Evolutionary conservation across 129 eudicot species (phyloP), one percentile per base, ranked within the genome.

Genomic region (Rutidosis leptorrhynchoides): DNA sequence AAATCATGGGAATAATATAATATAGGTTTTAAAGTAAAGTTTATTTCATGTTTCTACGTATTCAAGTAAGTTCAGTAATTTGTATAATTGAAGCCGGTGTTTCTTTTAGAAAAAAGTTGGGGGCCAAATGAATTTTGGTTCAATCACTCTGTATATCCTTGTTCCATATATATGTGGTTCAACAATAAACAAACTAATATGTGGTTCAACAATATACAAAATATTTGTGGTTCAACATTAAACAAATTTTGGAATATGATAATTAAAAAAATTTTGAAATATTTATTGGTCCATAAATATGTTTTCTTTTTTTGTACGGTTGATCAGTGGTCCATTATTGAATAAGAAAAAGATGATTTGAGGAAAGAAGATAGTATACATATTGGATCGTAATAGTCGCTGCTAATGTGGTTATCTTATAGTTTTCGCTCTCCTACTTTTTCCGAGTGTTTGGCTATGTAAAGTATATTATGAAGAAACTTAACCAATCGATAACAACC

Each of bases 361-460:
- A 53, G 64, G 45, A 27, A 52, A 63, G 28, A 24, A 49, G 26
- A 25, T 30, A 25, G 54, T 61, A 23, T 40, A n/a, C 63, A 72
- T 51, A 33, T 62, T 54, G 65, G 42, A 55, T 73, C 54, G 65
- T 26, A 53, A 54, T 19, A 25, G 17, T 33, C 64, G 27, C 42
- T 1, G 57, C 53, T 25, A 35, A 24, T 72, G 45, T 69, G 56
- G 74, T 57, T 58, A 6, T 27, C 19, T 40, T 16, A 7, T 37
- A 27, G 65, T 56, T 69, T 56, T 68, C 54, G 15, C 20, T 15
- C 33, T 55, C 35, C 33, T 8, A 57, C 62, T 12, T 17, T 54
- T 52, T 48, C 2, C 11, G 33, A 30, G 51, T 68, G 63, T 68
- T 68, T 68, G 46, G 61, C 20, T 9, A 25, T 24, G 11, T 23